Base-by-base conservation (phyloP, 2,329 filamentous ascomycete genomes). In the Fusarium cyanostomum region DNA sequence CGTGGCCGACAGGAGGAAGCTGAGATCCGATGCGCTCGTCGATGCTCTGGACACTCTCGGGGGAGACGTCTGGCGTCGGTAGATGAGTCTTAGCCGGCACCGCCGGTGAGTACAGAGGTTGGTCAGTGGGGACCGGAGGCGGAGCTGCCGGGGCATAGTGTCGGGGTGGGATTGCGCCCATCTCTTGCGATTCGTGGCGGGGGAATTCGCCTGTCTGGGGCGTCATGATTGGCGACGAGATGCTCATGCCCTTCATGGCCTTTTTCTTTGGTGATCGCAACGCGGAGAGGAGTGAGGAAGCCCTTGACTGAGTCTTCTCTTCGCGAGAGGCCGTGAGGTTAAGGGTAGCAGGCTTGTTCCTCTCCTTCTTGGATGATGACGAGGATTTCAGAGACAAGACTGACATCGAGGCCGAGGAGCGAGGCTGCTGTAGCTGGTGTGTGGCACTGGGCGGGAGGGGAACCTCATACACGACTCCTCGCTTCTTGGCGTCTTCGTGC, bases 401-500 rank as follows among this genome's bases (percentile, higher is more conserved):
- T 2, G 67, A 69, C 6, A 42, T 42, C 15, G 68, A 66, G 16
- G 56, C 46, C 24, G 68, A 64, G 16, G 66, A 52, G 16, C 57
- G 66, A 21, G 67, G 50, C 35, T 64, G 66, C 27, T 67, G 71
- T 24, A 66, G 50, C 35, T 64, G 66, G 28, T 67, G 71, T 27
- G 54, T 51, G 26, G 75, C 68, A 7, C 63, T 60, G 5, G 79
- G 67, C 28, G 76, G 57, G 9, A 79, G 55, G 13, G 81, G 79
- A 18, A 74, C 52, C 18, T 83, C 80, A 39, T 85, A 78, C 15
- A 76, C 75, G 37, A 85, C 72, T 28, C 87, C 86, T 43, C 81
- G 81, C 64, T 83, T 80, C 74, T 88, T 89, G 48, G 86, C 86
- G 56, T 85, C 86, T 71, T 97, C 94, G 69, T 96, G 91, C 75